These are phyloP conservation scores for Mariannaea sp. DNA, from an alignment of 2,329 filamentous ascomycete genomes.

Conservation along the genomic window DNA sequence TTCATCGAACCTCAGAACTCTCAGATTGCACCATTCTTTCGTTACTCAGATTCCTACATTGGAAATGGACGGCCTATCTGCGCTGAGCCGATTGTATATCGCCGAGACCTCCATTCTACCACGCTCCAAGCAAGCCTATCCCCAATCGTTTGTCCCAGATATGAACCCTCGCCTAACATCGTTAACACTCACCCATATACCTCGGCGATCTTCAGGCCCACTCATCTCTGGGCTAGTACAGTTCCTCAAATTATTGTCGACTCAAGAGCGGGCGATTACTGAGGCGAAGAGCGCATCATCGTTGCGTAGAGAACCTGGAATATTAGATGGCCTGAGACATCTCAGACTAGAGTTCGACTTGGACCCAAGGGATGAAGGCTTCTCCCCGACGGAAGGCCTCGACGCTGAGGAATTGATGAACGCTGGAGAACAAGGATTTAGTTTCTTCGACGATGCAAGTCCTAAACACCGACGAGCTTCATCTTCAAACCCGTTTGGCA, in stretches of 20 bases:
- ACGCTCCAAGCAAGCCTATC: constrained; percentile 52
- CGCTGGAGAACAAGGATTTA: constrained; percentile 47
- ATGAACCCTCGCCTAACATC: constrained; percentile 60
- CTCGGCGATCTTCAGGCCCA: constrained; percentile 57
- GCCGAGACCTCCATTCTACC: constrained; percentile 52
- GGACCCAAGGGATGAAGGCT: constrained; percentile 46
- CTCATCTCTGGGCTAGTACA: constrained; percentile 52
- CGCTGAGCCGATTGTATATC: constrained; percentile 45
- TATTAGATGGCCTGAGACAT: constrained; percentile 57
- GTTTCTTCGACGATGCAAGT: constrained; percentile 48
- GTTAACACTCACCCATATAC: constrained; percentile 59
- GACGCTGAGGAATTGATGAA: constrained; percentile 52
- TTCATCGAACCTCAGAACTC: constrained; percentile 56
- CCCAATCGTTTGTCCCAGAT: constrained; percentile 56
- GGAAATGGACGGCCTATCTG: constrained; percentile 44
- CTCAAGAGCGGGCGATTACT: constrained; percentile 55
- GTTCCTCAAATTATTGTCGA: constrained; percentile 53
- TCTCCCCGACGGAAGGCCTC: constrained; percentile 41
- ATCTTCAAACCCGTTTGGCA: constrained; percentile 8
- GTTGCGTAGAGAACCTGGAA: constrained; percentile 46
- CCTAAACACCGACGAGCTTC: constrained; percentile 12
- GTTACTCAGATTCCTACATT: constrained; percentile 60
- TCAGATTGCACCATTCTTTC: constrained; percentile 64
- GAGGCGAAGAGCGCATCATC: constrained; percentile 31
- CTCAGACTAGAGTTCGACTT: constrained; percentile 60